Evolutionary conservation across 2,329 filamentous ascomycete genomes (phyloP), one percentile per base, ranked within the genome.

Genomic region (Aphanoascus verrucosus): DNA sequence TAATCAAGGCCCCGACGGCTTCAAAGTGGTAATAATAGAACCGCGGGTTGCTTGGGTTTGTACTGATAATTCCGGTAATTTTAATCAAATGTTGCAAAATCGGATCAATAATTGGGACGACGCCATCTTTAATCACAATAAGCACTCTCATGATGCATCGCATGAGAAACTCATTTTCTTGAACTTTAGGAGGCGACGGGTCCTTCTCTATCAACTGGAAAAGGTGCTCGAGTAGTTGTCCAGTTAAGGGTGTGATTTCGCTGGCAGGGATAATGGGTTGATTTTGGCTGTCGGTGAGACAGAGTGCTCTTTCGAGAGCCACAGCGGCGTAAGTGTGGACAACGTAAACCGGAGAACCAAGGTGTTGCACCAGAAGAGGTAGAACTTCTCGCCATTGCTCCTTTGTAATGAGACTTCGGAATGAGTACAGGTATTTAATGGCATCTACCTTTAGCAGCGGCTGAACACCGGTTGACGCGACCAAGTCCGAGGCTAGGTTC

Each of bases 1-100:
- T 82, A 53, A 97, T 86, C 46, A 98, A 77, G 14, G 93, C 91
- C 34, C 93, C 93, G 44, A 98, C 74, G 2, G 88, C 87, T 73
- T 98, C 93, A 58, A 98, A 98, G 67, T 95, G 88, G 69, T 91
- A 98, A 74, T 98, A 98, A 72, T 96, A 96, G 73, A 98, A 98
- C 11, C 88, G 82, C 1, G 93, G 93, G 70, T 98, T 98, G 73
- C 90, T 96, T 0, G 93, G 93, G 69, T 98, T 98, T 61, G 85
- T 81, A 65, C 89, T 85, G 69, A 97, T 97, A 60, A 94, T 84
- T 63, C 86, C 85, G 47, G 90, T 95, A 62, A 98, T 96, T 57
- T 80, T 84, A 64, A 94, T 82, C 55, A 98, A 79, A 67, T 94
- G 89, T 50, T 81, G 79, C 51, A 97, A 74, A n/a, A 94, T 81